phyloP scores from a whole-genome alignment of 2,329 filamentous ascomycete genomes.

The Delphinella strobiligena region DNA sequence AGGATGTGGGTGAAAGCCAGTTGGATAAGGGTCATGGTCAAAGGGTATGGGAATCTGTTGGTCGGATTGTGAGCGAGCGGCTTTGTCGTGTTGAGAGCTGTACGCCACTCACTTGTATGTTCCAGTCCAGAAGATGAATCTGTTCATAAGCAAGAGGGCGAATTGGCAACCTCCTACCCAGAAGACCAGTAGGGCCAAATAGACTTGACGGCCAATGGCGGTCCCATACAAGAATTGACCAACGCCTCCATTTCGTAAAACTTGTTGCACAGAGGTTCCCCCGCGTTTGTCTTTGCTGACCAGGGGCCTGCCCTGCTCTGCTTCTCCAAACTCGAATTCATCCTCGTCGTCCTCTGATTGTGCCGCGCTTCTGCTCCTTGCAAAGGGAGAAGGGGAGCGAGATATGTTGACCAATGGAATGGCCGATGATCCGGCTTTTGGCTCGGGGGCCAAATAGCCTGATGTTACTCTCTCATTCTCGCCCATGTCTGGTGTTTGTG shows the following conservation, averaged over 20 bases:
- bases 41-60: constrained; percentile 39
- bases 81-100: not conserved
- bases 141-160: constrained; percentile 37
- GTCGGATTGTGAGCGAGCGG: constrained; percentile 1
- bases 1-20: constrained; percentile 38
- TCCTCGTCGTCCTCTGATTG: constrained; percentile 35
- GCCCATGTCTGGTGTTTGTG: constrained; percentile 3
- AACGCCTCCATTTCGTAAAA: constrained; percentile 29
- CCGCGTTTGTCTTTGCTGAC: constrained; percentile 23
- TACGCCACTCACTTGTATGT: constrained; percentile 3
- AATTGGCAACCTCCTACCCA: constrained; percentile 37
- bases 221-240: constrained; percentile 38
- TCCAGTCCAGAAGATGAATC: constrained; percentile 36
- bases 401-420: constrained; percentile 35
- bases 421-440: constrained; percentile 13
- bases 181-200: constrained; percentile 34
- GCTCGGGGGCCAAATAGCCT: constrained; percentile 13
- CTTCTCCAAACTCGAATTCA: constrained; percentile 22
- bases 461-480: constrained; percentile 9
- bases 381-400: constrained; percentile 32
- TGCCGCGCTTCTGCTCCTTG: constrained; percentile 27
- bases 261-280: constrained; percentile 16
- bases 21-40: constrained; percentile 39
- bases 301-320: constrained; percentile 27
- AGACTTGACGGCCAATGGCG: constrained; percentile 35